Evolutionary conservation across 768 basidiomycete genomes (phyloP), one percentile per base, ranked within the genome.

Genomic region (Tricholoma flavovirens): DNA sequence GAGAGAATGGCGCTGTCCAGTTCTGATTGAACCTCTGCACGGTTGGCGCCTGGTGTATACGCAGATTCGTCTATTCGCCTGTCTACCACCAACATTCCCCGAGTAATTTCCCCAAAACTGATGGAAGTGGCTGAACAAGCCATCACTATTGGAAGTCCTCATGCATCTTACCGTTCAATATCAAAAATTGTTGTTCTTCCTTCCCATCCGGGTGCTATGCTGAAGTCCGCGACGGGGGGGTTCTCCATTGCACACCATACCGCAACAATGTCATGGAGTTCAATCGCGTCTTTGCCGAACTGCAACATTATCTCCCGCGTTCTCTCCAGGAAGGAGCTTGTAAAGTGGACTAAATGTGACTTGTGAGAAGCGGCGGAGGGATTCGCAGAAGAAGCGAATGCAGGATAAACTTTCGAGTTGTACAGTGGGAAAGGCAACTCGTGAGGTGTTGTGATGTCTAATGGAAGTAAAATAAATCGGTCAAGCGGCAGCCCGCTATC

Each of bases 31-130:
- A 83, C 78, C 56, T 80, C 68, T 5, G 83, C 82, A 42, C 88
- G 83, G 66, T 85, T 90, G 12, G 74, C 73, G 7, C 87, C 87
- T 1, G 82, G 80, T 1, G 81, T 76, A 67, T 88, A 86, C 1
- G 80, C 84, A n/a, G 79, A 76, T 50, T 74, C 69, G 51, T 87
- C 88, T 8, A 77, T 78, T 42, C 93, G 78, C 59, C 88, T 74
- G 67, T 96, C 93, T 10, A 90, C 81, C 1, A 95, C 88, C 58
- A 93, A 77, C 89, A 94, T 93, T 10, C 93, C 92, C 29, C 90
- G 78, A 5, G 91, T 93, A 17, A 88, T 64, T 66, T 94, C 91
- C 0, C 90, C 93, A 2, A 67, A 75, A 48, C 93, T 42, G 26
- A 36, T 33, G 14, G 22, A 24, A 30, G 30, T 54, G 30, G 58